phyloP scores from a whole-genome alignment of 805 yeast genomes.

The Zygoascus tannicola region DNA sequence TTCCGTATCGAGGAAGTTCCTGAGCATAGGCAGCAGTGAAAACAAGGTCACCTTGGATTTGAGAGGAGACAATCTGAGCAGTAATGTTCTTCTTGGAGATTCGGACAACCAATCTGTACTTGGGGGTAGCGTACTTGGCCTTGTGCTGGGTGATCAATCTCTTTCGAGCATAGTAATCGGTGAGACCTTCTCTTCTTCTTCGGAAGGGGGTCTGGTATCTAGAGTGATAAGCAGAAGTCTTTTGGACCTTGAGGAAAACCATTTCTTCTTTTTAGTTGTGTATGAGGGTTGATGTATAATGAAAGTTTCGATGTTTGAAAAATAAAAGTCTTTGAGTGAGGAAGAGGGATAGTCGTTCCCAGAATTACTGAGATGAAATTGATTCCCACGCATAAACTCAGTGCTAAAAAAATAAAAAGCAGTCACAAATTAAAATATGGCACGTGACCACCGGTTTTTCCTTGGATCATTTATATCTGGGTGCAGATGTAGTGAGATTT shows the following conservation, averaged over 20 bases:
- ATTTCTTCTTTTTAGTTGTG: slow-evolving; percentile 31
- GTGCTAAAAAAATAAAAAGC: too few relatives aligned
- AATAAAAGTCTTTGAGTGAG: neutral
- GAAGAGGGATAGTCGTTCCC: neutral
- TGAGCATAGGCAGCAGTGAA: slow-evolving; percentile 98
- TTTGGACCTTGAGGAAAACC: slow-evolving; percentile 65
- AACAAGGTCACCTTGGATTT: slow-evolving; percentile 93
- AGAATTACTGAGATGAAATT: neutral
- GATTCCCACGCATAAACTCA: slow-evolving; percentile 1
- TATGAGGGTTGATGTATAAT: neutral
- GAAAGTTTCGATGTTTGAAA: neutral
- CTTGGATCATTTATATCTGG: too few relatives aligned
- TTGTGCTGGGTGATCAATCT: slow-evolving; percentile 99
- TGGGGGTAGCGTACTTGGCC: slow-evolving; percentile 99
- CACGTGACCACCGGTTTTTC: too few relatives aligned
- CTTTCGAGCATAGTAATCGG: slow-evolving; percentile 99
- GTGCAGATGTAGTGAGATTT: too few relatives aligned
- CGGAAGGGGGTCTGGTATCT: slow-evolving; percentile 99
- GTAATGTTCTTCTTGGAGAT: slow-evolving; percentile 99
- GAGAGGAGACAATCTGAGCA: slow-evolving; percentile 94
- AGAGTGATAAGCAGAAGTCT: slow-evolving; percentile 93
- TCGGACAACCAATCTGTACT: slow-evolving; percentile 99
- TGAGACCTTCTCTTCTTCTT: slow-evolving; percentile 99
- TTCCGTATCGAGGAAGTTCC: slow-evolving; percentile 97
- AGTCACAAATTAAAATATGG: neutral